Base-by-base conservation (phyloP, 306 rosid genomes). In the Cyamopsis tetragonoloba region DNA sequence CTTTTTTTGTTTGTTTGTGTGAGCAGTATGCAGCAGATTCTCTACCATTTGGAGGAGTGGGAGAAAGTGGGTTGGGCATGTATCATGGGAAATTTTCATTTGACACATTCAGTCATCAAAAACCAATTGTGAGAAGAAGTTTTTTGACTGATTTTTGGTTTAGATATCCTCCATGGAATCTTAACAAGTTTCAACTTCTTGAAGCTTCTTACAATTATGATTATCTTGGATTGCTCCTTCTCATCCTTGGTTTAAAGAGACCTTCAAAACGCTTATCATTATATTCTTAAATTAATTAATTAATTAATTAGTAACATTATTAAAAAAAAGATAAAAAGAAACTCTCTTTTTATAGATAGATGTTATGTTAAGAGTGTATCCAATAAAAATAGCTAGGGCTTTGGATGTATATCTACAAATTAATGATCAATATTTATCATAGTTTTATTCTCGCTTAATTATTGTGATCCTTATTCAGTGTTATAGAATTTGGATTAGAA, bases 31-130 rank as follows among this genome's bases (percentile, higher is more conserved):
- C 84, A 18, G 95, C 78, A 3, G 95, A 90, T 31, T 20, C 67
- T 17, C 60, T 90, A 8, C 96, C 96, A 57, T 90, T 90, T 71
- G 96, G 96, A 71, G 96, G 96, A 53, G 82, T 90, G 0, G 91
- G 96, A 3, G 88, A 71, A 47, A 90, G 96, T 72, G 96, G 96
- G n/a, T 72, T 82, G 28, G 96, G 96, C 3, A 82, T 51, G 61
- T 90, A 87, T 76, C 96, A 90, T 63, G 96, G 96, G 0, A 90
- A 87, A 72, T 90, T 79, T 79, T 90, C 96, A 5, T 90, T 90
- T 66, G 96, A 90, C 70, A 35, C 89, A 13, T 87, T 90, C 74
- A 90, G 95, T 79, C 91, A 87, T 54, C 82, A 85, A 8, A 87
- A 87, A 32, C 84, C 82, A 1, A 41, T 90, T 6, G 11, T 66